Evolutionary conservation across 768 basidiomycete species (phyloP), one percentile per base, ranked within the genome.

Genomic region (Phaeotremella fagi): DNA sequence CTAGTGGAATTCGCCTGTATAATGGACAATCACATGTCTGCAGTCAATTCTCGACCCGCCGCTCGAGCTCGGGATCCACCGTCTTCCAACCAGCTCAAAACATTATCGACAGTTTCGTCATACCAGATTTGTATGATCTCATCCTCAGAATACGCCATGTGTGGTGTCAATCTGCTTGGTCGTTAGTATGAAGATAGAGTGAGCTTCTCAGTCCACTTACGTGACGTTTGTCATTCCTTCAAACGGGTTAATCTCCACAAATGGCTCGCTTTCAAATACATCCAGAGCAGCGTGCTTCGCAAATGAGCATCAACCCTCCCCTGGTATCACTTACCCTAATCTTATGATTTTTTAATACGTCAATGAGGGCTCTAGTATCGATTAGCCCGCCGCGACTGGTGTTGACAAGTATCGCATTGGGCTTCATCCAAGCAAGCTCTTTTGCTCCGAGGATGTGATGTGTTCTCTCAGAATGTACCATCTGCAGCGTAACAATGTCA

Each of bases 321-420:
- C n/a, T n/a, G n/a, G n/a, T 7, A 33, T 16, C 7, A 33, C 31
- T 33, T 33, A 33, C 31, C 31, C 78, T 78, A 29, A 85, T 83
- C 36, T 55, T 73, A 33, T 75, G 77, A 28, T 78, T 64, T 50
- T 76, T 66, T 53, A 85, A 64, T 2, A 75, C 77, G 3, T 81
- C 70, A 7, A 85, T 54, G 27, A 87, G 64, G 0, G 80, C 84
- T 0, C 48, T 57, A 59, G 85, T 84, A 49, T 85, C 80, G 3
- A 87, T 79, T 20, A 87, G 66, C 2, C 82, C 82, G 0, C 85
- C 85, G 48, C 85, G 72, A 2, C 81, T 82, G 0, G 85, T 84
- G 63, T 86, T 87, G 63, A 86, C 79, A 50, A 86, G 75, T 62
- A 82, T 78, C 0, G 83, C 79, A 2, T 80, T 77, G 0, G 78